phyloP scores from a whole-genome alignment of 2,329 filamentous ascomycete species.

The Paracorniculantispora psalliotae region DNA sequence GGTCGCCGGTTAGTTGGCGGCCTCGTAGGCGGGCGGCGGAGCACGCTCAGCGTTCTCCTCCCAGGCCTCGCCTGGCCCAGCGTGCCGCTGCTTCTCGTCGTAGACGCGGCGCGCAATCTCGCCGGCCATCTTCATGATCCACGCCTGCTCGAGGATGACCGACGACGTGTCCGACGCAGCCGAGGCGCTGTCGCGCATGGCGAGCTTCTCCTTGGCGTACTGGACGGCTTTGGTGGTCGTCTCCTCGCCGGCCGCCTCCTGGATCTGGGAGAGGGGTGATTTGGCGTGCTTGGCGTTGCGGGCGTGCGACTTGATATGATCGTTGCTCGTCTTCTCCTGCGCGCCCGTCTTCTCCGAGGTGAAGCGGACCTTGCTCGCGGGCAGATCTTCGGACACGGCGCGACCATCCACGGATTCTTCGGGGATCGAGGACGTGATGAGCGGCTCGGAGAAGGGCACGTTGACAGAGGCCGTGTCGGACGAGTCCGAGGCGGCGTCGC shows the following conservation, averaged over 20 bases:
- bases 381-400: slow-evolving; percentile 22
- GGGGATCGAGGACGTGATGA: slow-evolving; percentile 50
- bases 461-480: slow-evolving; percentile 53
- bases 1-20: slow-evolving; percentile 34
- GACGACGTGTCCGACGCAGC: slow-evolving; percentile 45
- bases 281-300: slow-evolving; percentile 18
- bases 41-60: slow-evolving; percentile 37
- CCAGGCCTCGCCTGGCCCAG: slow-evolving; percentile 42
- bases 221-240: slow-evolving; percentile 23
- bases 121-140: slow-evolving; percentile 88
- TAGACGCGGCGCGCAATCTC: slow-evolving; percentile 86
- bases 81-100: slow-evolving; percentile 68
- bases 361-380: slow-evolving; percentile 40
- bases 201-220: slow-evolving; percentile 25
- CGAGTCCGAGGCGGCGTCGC: slow-evolving; percentile 41
- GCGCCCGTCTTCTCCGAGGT: slow-evolving; percentile 18
- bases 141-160: slow-evolving; percentile 71
- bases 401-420: slow-evolving; percentile 54
- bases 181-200: slow-evolving; percentile 28
- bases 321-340: slow-evolving; percentile 19
- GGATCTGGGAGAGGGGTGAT: slow-evolving; percentile 15
- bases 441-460: slow-evolving; percentile 57
- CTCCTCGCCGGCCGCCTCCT: slow-evolving; percentile 22
- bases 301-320: slow-evolving; percentile 21
- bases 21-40: slow-evolving; percentile 60